A percentile compares a stretch with the other conserved stretches of the same genome.
Evolutionary conservation across 495 filamentous ascomycete genomes (phyloP).

Genomic region (Lophium mytilinum): DNA sequence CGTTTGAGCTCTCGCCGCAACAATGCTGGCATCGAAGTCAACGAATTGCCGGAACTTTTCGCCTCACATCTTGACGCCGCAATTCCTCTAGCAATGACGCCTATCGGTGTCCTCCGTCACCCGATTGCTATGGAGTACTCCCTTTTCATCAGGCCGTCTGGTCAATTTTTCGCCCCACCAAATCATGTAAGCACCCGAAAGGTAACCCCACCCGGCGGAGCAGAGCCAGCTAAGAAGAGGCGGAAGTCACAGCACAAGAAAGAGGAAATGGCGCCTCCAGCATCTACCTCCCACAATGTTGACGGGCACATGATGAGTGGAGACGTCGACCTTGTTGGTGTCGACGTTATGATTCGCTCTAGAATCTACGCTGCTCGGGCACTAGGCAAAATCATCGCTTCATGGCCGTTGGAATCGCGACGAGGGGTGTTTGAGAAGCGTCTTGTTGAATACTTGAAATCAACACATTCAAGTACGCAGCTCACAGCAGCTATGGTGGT

Average conservation of each 20-base stretch:
- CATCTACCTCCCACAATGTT: conserved; percentile 70
- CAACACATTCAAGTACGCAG: conserved; percentile 73
- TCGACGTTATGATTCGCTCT: conserved; percentile 78
- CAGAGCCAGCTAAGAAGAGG: conserved; percentile 55
- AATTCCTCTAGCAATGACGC: conserved; percentile 71
- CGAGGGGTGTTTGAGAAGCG: conserved; percentile 44
- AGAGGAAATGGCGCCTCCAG: conserved; percentile 38
- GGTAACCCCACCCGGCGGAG: conserved; percentile 49
- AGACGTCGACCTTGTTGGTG: conserved; percentile 86
- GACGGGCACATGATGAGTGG: conserved; percentile 97
- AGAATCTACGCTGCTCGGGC: conserved; percentile 79
- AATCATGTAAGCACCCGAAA: conserved; percentile 36
- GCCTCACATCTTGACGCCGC: conserved; percentile 64
- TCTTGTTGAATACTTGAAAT: conserved; percentile 57
- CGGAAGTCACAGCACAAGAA: conserved; percentile 79
- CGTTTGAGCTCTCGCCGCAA: conserved; percentile 50
- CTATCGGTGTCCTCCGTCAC: conserved; percentile 82
- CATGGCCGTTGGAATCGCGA: conserved; percentile 43
- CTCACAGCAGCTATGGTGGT: conserved; percentile 74
- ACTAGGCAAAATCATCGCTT: conserved; percentile 64
- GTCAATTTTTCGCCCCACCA: conserved; percentile 56
- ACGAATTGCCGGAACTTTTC: conserved; percentile 33
- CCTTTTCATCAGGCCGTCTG: conserved; percentile 91
- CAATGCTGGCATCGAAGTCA: conserved; percentile 10
- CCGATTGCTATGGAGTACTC: conserved; percentile 82